These are phyloP conservation scores for Hansenula sp. DNA, from an alignment of 1,139 yeast genomes.

Conservation along the genomic window DNA sequence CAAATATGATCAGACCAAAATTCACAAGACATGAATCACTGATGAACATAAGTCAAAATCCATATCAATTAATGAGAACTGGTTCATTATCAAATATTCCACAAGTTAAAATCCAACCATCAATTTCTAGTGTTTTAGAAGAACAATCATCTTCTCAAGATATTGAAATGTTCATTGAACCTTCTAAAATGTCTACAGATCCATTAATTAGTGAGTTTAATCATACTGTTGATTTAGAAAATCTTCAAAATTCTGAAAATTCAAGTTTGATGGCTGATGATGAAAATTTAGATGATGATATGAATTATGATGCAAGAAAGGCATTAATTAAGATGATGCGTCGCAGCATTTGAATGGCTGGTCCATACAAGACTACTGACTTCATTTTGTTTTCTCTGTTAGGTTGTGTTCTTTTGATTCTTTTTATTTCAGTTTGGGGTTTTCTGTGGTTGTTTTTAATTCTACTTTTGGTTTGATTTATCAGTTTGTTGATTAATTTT, in stretches of 20 bases:
- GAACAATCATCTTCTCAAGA: neutral
- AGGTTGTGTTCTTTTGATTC: too few relatives aligned
- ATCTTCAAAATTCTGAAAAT: constrained; percentile 2
- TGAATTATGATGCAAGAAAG: constrained; percentile 21
- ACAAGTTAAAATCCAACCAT: neutral
- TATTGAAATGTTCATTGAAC: constrained; percentile 17
- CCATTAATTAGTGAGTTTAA: constrained; percentile 14
- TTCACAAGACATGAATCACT: constrained; percentile 19
- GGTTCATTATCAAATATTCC: constrained; percentile 1
- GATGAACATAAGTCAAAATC: neutral
- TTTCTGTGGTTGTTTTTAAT: too few relatives aligned
- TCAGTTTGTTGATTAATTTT: too few relatives aligned
- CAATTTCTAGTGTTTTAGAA: neutral
- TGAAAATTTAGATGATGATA: constrained; percentile 4
- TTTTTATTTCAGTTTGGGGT: too few relatives aligned
- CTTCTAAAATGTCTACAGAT: constrained; percentile 15
- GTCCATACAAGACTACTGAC: too few relatives aligned
- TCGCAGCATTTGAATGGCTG: constrained; percentile 15
- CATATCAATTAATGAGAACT: neutral
- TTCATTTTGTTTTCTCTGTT: too few relatives aligned
- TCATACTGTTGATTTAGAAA: constrained; percentile 10
- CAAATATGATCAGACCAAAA: constrained; percentile 4
- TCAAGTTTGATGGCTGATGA: constrained; percentile 3
- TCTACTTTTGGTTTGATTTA: too few relatives aligned
- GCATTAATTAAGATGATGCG: constrained; percentile 23